phyloP scores from a whole-genome alignment of 345 rosid species.

The Aquilaria malaccensis region DNA sequence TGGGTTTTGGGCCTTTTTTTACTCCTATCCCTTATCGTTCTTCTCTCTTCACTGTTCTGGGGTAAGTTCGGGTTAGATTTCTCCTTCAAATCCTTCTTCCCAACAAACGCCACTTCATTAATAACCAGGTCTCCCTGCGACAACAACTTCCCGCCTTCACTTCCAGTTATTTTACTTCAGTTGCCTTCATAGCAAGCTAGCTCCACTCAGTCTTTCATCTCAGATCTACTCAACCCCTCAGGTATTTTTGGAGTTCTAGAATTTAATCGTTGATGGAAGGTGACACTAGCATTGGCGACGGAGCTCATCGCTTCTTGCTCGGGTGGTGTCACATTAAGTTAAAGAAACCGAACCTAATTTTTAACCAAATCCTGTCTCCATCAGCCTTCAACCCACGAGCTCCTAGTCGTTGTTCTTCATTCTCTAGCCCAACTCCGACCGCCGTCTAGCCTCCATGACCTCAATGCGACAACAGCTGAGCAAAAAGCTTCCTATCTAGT shows the following conservation, averaged over 20 bases:
- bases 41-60: background rate
- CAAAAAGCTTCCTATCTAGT: too few relatives aligned
- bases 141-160: background rate
- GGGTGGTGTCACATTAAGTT: too few relatives aligned
- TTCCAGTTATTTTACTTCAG: background rate
- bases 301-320: constrained; percentile 35
- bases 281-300: constrained; percentile 12
- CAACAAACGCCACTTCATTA: too few relatives aligned
- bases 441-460: too few relatives aligned
- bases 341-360: too few relatives aligned
- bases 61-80: constrained; percentile 3
- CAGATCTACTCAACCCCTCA: constrained; percentile 7
- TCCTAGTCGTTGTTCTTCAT: too few relatives aligned
- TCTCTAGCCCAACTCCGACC: too few relatives aligned
- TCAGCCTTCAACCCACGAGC: too few relatives aligned
- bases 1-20: constrained; percentile 8
- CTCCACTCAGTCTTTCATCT: background rate
- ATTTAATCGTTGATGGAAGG: constrained; percentile 15
- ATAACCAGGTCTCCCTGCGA: background rate
- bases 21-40: constrained; percentile 4
- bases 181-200: background rate
- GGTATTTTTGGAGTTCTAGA: background rate
- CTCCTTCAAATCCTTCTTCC: constrained; percentile 2
- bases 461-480: too few relatives aligned
- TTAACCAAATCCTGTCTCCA: too few relatives aligned